These are phyloP conservation scores for Tinospora cordifolia DNA, from an alignment of 164 flowering plant species.

Conservation along the genomic window DNA sequence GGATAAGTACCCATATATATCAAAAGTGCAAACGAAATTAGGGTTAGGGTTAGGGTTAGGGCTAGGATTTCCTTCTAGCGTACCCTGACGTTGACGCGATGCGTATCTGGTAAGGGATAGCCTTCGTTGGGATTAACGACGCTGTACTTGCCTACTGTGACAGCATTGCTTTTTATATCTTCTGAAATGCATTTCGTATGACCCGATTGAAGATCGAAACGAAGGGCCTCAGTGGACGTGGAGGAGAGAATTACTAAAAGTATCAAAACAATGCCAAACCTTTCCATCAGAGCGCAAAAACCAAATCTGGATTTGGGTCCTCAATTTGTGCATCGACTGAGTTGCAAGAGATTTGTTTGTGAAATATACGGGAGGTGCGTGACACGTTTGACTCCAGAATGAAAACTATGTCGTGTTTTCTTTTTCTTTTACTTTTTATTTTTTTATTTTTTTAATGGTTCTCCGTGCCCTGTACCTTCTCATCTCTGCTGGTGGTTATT, in stretches of 20 bases:
- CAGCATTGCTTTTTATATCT: constrained; percentile 52
- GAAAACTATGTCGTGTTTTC: too few species aligned
- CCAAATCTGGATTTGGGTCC: too few species aligned
- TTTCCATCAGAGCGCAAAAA: constrained; percentile 3
- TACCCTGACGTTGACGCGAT: constrained; percentile 30
- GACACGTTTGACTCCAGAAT: too few species aligned
- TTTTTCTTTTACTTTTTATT: too few species aligned
- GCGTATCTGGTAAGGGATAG: constrained; percentile 43
- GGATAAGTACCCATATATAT: not conserved
- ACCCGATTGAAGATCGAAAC: constrained; percentile 59
- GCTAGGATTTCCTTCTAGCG: not conserved
- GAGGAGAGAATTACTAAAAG: constrained; percentile 13
- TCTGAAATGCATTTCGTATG: constrained; percentile 64
- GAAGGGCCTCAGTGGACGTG: constrained; percentile 29
- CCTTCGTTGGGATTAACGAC: constrained; percentile 43
- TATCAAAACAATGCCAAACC: constrained; percentile 8
- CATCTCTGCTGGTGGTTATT: too few species aligned
- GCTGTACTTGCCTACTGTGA: constrained; percentile 59
- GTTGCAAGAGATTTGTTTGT: too few species aligned
- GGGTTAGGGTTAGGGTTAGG: not conserved
- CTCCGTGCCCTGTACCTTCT: too few species aligned
- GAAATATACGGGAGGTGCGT: too few species aligned
- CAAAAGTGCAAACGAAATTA: not conserved
- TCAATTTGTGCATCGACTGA: too few species aligned
- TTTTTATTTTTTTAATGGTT: too few species aligned